Conservation (phyloP, 2,329 filamentous ascomycete species). For the Ascochyta clinopodiicola region DNA sequence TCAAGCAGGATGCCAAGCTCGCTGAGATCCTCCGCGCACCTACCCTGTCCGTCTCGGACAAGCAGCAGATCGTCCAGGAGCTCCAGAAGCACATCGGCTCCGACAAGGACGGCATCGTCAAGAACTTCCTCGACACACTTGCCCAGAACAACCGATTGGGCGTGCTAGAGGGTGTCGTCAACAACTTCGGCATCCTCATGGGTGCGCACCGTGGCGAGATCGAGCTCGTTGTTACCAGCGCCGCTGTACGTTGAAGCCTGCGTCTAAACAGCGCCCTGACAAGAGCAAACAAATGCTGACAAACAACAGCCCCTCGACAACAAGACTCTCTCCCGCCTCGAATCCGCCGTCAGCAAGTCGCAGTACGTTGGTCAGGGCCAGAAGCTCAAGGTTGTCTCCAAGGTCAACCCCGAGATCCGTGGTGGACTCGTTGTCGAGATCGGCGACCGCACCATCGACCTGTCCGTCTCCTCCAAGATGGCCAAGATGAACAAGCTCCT, state of each 20-base stretch:
- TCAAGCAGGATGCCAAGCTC: slow-evolving; percentile 87
- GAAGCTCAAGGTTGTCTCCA: slow-evolving; percentile 97
- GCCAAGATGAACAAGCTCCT: slow-evolving; percentile 99
- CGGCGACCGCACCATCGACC: slow-evolving; percentile 96
- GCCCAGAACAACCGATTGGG: slow-evolving; percentile 96
- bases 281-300: slow-evolving; percentile 19
- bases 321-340: slow-evolving; percentile 84
- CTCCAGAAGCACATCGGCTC: slow-evolving; percentile 78
- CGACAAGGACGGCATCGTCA: slow-evolving; percentile 79
- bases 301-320: slow-evolving; percentile 75
- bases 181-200: slow-evolving; percentile 89
- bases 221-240: slow-evolving; percentile 89
- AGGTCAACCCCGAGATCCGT: slow-evolving; percentile 93
- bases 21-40: slow-evolving; percentile 76
- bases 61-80: slow-evolving; percentile 84
- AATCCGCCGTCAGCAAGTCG: slow-evolving; percentile 88
- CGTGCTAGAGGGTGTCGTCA: slow-evolving; percentile 78
- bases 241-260: slow-evolving; percentile 68
- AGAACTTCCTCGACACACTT: slow-evolving; percentile 90
- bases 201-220: slow-evolving; percentile 89
- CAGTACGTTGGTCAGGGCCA: slow-evolving; percentile 86
- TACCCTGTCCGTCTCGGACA: slow-evolving; percentile 79
- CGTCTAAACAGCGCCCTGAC: background rate
- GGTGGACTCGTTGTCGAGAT: slow-evolving; percentile 96
- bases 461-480: slow-evolving; percentile 93